These are phyloP conservation scores for Pleurotus pulmonarius DNA, from an alignment of 768 basidiomycete species.

Conservation along the genomic window DNA sequence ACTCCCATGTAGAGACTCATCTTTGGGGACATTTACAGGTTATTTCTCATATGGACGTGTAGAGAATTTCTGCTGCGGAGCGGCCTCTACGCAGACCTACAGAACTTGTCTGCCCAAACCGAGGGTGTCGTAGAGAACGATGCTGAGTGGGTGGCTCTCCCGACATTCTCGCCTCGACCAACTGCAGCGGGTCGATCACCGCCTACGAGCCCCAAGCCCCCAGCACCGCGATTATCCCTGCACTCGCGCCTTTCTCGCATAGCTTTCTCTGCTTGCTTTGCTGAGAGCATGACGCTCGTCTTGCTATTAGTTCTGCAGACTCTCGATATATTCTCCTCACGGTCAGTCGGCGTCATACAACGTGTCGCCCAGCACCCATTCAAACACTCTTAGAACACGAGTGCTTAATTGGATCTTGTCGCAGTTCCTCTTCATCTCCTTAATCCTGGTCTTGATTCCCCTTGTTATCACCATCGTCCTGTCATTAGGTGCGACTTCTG, in stretches of 20 bases:
- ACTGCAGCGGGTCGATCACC: slow-evolving; percentile 2
- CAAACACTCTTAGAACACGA: slow-evolving; percentile 41
- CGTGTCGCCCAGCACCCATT: background rate
- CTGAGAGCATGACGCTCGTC: slow-evolving; percentile 74
- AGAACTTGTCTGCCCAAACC: background rate
- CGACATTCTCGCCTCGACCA: slow-evolving; percentile 1
- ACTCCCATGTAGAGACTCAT: background rate
- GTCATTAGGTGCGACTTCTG: slow-evolving; percentile 31
- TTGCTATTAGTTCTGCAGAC: slow-evolving; percentile 72
- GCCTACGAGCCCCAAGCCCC: slow-evolving; percentile 7
- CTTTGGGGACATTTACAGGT: background rate
- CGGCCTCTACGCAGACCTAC: slow-evolving; percentile 1
- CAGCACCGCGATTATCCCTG: slow-evolving; percentile 18
- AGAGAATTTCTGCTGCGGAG: background rate
- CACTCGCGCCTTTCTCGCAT: slow-evolving; percentile 57
- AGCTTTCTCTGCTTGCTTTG: slow-evolving; percentile 67
- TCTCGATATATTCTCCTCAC: slow-evolving; percentile 44
- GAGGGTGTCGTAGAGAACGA: background rate
- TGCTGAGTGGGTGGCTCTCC: slow-evolving; percentile 6
- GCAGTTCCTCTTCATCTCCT: slow-evolving; percentile 52
- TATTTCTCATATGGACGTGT: background rate
- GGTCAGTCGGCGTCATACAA: slow-evolving; percentile 34
- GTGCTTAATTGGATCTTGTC: slow-evolving; percentile 68
- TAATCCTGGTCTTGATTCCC: slow-evolving; percentile 66
- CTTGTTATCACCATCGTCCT: slow-evolving; percentile 59